Evolutionary conservation across 495 filamentous ascomycete species (phyloP), one percentile per base, ranked within the genome.

Genomic region (Podospora pseudopauciseta): DNA sequence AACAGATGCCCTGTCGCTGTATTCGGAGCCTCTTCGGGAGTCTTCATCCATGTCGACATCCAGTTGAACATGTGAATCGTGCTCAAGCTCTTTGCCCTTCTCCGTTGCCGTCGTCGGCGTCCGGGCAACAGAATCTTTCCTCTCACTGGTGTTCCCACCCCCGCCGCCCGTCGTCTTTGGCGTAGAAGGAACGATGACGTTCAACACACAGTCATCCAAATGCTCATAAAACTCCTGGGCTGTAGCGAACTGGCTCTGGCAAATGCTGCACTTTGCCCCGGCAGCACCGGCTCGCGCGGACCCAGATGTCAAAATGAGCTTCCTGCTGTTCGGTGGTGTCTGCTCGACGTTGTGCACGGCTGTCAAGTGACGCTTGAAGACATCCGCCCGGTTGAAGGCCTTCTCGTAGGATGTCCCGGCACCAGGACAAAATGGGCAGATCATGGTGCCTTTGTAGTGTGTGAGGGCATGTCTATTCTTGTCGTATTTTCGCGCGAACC

Each of bases 401-500:
- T 99, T 99, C 78, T 98, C 95, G 2, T 91, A 92, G 1, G 93
- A 86, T 0, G 93, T 96, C 13, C 96, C 96, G 20, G 91, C 91
- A 2, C 94, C 93, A 2, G 95, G 92, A 70, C 95, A 99, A 79
- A 99, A 98, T 13, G 94, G 94, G 77, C 95, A 99, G 16, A 98
- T 92, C 96, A 99, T 98, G 5, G 93, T 98, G 5, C 96, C 96
- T 78, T 98, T 98, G 84, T 99, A 99, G 72, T 99, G 95, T 27
- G 96, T 99, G 70, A 99, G 77, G 0, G 94, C 97, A 75, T 99
- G 95, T n/a, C 95, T 83, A 77, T 98, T 98, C 81, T 97, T 98
- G 79, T 99, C 95, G 74, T 99, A 99, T 74, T 98, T 99, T 55
- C 95, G 84, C 4, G 95, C 94, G 74, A 99, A 99, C 1, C 95